Evolutionary conservation across 2,329 filamentous ascomycete species (phyloP), one percentile per base, ranked within the genome.

Genomic region (Tolypocladium amazonense): DNA sequence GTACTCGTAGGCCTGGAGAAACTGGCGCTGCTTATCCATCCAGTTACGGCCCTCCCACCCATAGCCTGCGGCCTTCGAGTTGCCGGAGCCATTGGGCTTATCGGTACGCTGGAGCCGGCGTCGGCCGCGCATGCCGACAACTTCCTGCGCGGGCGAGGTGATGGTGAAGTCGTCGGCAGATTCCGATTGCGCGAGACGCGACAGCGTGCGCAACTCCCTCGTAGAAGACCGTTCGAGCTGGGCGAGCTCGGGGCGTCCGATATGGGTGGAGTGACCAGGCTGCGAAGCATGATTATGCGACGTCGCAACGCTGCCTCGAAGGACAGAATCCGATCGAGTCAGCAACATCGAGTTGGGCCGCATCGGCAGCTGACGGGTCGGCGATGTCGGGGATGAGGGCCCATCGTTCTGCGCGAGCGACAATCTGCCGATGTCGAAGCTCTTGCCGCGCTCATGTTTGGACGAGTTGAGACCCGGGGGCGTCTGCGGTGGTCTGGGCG

Each of bases 11-110:
- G 94, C 94, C 73, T 96, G 90, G 58, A 99, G 77, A 69, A 97
- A 97, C 72, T 97, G 93, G 33, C 94, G 85, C 71, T 99, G 93
- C 71, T 96, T 94, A 73, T 99, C 94, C 93, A 99, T 99, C 94
- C 94, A 99, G 71, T 93, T 96, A 56, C 89, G 85, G 25, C 87
- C 87, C 63, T 90, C 85, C 88, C 92, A 94, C 56, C 86, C 83
- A 65, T 88, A 90, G 33, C 75, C 79, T 59, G 76, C 78, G 7
- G 69, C 72, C 63, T 78, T 78, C 63, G 80, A 76, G 52, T 79
- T 75, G 27, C 78, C 77, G 30, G 72, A 73, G 33, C 75, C 76
- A 41, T 76, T 74, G 23, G 76, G 76, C 65, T 81, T 85, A 63
- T 83, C 83, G 33, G 83, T 82, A 63, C 91, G 82, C 73, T 97